Evolutionary conservation across 345 rosid genomes (phyloP).

Genomic region (Acer campestre): DNA sequence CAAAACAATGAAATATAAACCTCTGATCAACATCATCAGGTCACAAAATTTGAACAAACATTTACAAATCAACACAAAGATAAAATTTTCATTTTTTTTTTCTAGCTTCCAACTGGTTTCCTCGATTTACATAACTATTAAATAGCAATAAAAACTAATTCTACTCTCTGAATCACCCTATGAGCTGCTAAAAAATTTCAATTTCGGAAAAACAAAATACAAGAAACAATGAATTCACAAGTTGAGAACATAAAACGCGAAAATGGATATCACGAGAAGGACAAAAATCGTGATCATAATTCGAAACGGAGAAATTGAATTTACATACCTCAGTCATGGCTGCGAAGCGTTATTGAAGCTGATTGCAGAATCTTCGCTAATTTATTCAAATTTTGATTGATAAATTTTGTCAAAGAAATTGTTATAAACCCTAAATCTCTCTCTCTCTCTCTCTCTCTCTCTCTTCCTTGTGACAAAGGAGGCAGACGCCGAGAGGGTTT

Average conservation of each 20-base stretch:
- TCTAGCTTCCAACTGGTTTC: neutral
- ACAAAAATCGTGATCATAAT: neutral
- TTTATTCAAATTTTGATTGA: neutral
- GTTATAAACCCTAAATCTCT: slow-evolving; percentile 31
- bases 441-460: neutral
- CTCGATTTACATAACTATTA: neutral
- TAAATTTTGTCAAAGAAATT: slow-evolving; percentile 1
- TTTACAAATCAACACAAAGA: neutral
- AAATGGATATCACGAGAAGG: neutral
- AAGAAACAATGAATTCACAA: neutral
- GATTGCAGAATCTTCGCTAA: neutral
- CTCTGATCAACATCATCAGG: neutral
- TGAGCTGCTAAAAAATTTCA: neutral
- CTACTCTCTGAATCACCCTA: neutral
- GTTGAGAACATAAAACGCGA: neutral
- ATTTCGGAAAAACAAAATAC: neutral
- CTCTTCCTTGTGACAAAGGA: neutral
- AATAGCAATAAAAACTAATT: neutral
- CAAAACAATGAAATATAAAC: neutral
- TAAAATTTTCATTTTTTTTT: neutral
- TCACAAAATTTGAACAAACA: neutral
- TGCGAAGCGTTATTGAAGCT: slow-evolving; percentile 25
- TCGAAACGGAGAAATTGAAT: neutral
- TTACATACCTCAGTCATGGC: slow-evolving; percentile 75
- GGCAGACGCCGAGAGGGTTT: neutral